Base-by-base conservation (phyloP, 805 yeast species). In the Lipomyces sp. region DNA sequence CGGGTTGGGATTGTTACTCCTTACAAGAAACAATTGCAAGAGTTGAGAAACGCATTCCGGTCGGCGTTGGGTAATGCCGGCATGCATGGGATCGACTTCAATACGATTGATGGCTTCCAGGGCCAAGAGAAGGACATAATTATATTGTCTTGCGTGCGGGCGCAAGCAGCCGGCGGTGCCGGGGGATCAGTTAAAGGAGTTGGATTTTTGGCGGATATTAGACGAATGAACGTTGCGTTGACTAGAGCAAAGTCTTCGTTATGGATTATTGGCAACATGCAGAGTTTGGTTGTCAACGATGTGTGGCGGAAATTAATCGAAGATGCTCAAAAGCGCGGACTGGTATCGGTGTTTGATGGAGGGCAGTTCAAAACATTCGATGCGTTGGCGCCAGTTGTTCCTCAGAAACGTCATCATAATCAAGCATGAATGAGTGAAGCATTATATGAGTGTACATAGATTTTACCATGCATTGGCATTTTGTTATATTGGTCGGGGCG, bases 101-200 rank as follows among this genome's bases (percentile, higher is more conserved):
- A 93, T 75, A 92, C 99, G 0, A 92, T 95, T 67, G 99, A 95
- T 82, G 99, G 98, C 0, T 95, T 93, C 76, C 99, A 92, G 80
- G 98, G 97, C 70, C 98, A 95, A 77, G 99, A 95, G 75, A 95
- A 94, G 77, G 98, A 94, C 69, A 86, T 95, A 57, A 91, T 95
- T 69, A 85, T 95, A 59, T 88, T 95, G 82, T 92, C 98, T 0
- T 94, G 98, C 85, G 99, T 95, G 3, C 85, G 99, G 73, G 97
- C 98, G 0, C 89, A 87, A 58, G 53, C 62, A 71, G 73, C 39
- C 6, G 48, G 48, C 7, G 54, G 53, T 13, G 60, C 45, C 15
- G 66, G 70, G 32, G 83, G 87, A 57, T 91, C 94, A 66, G 99
- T 98, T 18, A 94, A 98, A 0, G 90, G 99, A 80, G 98, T 98